phyloP scores from a whole-genome alignment of 257 asterid genomes.

The Cruciata laevipes region DNA sequence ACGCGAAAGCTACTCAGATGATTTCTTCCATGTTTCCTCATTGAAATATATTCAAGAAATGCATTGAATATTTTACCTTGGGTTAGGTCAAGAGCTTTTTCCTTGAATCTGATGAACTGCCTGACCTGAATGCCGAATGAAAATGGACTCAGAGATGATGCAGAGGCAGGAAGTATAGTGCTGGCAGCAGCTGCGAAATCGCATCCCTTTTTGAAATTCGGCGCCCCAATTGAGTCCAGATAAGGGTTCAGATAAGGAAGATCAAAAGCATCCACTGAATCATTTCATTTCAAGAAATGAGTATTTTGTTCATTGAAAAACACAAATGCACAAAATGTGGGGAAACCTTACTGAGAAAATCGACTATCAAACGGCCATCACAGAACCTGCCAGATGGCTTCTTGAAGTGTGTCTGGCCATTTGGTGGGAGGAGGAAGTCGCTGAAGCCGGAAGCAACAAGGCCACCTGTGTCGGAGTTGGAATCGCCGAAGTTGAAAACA shows the following conservation, averaged over 20 bases:
- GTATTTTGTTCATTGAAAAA: not conserved
- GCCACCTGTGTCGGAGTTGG: conserved; percentile 87
- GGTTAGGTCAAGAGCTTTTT: conserved; percentile 50
- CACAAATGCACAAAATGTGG: not conserved
- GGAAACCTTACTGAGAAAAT: conserved; percentile 50
- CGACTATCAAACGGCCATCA: conserved; percentile 77
- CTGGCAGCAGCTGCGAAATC: conserved; percentile 88
- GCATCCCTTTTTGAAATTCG: conserved; percentile 68
- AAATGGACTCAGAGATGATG: conserved; percentile 65
- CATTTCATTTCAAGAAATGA: not conserved
- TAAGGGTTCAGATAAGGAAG: conserved; percentile 74
- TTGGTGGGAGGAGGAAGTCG: conserved; percentile 60
- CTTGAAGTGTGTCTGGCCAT: conserved; percentile 76
- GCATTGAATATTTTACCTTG: conserved; percentile 29
- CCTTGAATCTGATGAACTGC: conserved; percentile 85
- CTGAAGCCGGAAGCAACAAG: conserved; percentile 69
- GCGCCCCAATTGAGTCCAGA: conserved; percentile 68
- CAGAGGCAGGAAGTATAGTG: conserved; percentile 52
- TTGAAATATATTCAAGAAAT: not conserved
- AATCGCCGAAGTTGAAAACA: conserved; percentile 96
- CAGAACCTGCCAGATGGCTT: conserved; percentile 85
- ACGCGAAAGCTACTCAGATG: not conserved
- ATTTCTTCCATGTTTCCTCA: not conserved
- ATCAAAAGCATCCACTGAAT: conserved; percentile 88
- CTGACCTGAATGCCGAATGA: conserved; percentile 73